Conservation (phyloP, 2,329 filamentous ascomycete genomes). For the Penicillium frequentans region DNA sequence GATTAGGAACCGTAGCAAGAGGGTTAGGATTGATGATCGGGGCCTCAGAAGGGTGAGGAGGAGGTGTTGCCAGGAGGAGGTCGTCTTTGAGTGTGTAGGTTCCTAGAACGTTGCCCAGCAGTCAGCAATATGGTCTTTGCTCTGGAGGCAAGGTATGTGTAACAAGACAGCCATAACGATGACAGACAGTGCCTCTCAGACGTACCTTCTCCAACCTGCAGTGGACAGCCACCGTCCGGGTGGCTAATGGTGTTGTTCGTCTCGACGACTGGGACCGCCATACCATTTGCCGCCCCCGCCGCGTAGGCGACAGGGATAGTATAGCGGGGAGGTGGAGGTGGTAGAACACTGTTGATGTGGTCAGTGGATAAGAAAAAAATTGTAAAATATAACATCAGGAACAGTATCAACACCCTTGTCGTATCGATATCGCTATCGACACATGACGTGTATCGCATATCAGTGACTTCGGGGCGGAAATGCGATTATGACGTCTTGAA, state of each 20-base stretch:
- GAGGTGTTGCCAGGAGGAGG: slow-evolving; percentile 86
- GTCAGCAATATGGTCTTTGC: slow-evolving; percentile 15
- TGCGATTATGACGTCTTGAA: slow-evolving; percentile 1
- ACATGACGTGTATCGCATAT: not conserved
- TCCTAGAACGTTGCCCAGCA: slow-evolving; percentile 53
- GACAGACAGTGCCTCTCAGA: not conserved
- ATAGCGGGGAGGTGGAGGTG: slow-evolving; percentile 82
- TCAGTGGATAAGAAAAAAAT: slow-evolving; percentile 12
- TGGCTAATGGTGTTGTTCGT: slow-evolving; percentile 86
- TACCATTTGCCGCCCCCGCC: slow-evolving; percentile 67
- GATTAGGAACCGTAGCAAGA: slow-evolving; percentile 77
- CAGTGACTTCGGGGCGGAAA: not conserved
- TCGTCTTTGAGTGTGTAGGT: slow-evolving; percentile 91
- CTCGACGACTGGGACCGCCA: slow-evolving; percentile 77
- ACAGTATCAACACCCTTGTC: not conserved
- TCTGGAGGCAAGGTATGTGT: not conserved
- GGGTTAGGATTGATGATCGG: slow-evolving; percentile 87
- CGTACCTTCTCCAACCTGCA: slow-evolving; percentile 88
- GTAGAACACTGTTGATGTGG: slow-evolving; percentile 65
- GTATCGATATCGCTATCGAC: not conserved
- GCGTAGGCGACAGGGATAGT: slow-evolving; percentile 71
- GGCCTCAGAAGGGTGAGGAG: slow-evolving; percentile 91
- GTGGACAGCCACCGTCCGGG: slow-evolving; percentile 81
- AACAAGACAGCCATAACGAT: not conserved
- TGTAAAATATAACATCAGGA: not conserved